Conservation (phyloP, 805 yeast genomes). For the Wickerhamomyces sydowiorum region DNA sequence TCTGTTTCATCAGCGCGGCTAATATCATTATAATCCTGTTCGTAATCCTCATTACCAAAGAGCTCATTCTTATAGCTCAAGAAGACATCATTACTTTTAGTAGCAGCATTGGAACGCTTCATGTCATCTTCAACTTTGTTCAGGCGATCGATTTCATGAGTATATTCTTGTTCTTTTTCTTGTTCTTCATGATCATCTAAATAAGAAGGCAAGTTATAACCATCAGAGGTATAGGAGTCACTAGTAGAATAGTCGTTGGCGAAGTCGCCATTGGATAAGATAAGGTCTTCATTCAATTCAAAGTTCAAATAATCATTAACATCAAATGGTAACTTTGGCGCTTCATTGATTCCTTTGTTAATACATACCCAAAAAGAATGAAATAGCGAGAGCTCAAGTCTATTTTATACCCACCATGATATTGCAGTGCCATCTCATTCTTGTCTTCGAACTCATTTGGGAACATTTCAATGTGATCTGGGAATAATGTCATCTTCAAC, state of each 20-base stretch:
- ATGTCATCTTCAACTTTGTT: not conserved
- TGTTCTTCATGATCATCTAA: not conserved
- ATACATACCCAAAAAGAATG: too few species aligned
- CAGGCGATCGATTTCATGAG: too few species aligned
- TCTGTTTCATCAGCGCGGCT: not conserved
- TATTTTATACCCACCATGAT: not conserved
- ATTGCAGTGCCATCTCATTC: not conserved
- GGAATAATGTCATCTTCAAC: not conserved
- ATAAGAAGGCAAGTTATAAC: not conserved
- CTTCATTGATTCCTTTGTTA: not conserved
- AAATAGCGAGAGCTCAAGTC: too few species aligned
- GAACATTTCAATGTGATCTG: not conserved
- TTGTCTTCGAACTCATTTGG: not conserved
- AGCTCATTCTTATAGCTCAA: not conserved
- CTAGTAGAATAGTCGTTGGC: conserved; percentile 11
- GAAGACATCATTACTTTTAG: not conserved
- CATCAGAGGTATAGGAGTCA: not conserved
- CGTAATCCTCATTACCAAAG: not conserved
- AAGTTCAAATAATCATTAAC: conserved; percentile 16
- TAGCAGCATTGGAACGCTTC: not conserved
- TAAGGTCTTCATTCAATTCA: conserved; percentile 20
- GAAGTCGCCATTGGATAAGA: conserved; percentile 11
- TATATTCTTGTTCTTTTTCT: not conserved
- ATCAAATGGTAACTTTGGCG: conserved; percentile 2
- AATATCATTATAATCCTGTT: not conserved